Conservation (phyloP, 208 protist genomes). For the Endotrypanum monterogeii region DNA sequence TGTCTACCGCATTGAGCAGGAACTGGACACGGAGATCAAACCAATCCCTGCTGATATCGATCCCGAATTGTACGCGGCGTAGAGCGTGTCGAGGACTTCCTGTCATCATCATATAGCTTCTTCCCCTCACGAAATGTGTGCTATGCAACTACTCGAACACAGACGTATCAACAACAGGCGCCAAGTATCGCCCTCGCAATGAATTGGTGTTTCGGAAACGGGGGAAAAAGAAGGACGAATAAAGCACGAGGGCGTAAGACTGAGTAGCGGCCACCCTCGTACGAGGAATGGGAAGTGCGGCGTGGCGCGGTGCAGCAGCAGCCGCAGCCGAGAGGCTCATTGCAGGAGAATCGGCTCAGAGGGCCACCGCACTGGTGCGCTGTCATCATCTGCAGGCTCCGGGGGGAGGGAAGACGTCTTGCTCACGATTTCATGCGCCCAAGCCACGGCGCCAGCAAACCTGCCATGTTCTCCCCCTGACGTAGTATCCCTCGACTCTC, state of each 20-base stretch:
- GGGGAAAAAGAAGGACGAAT: constrained; percentile 2
- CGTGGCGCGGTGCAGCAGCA: not conserved
- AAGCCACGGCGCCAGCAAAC: not conserved
- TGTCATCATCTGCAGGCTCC: not conserved
- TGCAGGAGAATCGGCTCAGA: not conserved
- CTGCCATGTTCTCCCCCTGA: not conserved
- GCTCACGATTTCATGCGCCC: not conserved
- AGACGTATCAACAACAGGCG: constrained; percentile 1
- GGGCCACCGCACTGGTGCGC: not conserved
- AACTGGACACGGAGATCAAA: constrained; percentile 99
- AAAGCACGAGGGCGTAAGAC: not conserved
- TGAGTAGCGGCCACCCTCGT: not conserved
- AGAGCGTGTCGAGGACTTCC: constrained; percentile 19
- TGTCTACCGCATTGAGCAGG: constrained; percentile 98
- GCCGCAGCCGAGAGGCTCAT: not conserved
- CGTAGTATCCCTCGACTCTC: not conserved
- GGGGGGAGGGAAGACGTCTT: not conserved
- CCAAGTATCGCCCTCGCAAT: constrained; percentile 1
- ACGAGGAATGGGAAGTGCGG: not conserved
- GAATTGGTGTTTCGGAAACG: constrained; percentile 21
- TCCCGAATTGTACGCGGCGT: constrained; percentile 93
- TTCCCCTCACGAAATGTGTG: not conserved
- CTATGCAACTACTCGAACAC: constrained; percentile 9
- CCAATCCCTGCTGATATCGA: constrained; percentile 97
- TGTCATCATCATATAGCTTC: not conserved